phyloP scores from a whole-genome alignment of 257 asterid genomes.

The Plantago elongata region DNA sequence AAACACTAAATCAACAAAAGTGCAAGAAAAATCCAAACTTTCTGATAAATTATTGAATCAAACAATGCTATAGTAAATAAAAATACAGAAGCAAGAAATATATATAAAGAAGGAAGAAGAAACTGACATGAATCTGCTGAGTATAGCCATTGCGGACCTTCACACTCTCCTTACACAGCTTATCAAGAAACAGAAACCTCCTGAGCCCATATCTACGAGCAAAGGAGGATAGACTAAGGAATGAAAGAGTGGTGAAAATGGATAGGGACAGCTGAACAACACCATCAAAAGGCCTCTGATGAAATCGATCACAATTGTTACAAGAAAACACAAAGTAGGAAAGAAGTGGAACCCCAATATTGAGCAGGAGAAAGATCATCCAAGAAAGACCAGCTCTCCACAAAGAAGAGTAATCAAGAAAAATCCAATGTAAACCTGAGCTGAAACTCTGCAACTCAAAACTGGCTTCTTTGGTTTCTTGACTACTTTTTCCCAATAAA shows the following conservation, averaged over 20 bases:
- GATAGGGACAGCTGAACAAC: constrained; percentile 71
- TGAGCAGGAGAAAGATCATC: constrained; percentile 67
- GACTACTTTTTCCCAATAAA: constrained; percentile 15
- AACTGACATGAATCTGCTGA: constrained; percentile 59
- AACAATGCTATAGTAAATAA: too few relatives aligned
- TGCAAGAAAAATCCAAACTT: too few relatives aligned
- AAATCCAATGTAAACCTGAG: constrained; percentile 66
- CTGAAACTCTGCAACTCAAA: constrained; percentile 44
- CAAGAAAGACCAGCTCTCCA: constrained; percentile 79
- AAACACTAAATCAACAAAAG: too few relatives aligned
- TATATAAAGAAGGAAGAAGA: too few relatives aligned
- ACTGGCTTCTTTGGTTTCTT: constrained; percentile 25
- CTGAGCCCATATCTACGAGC: constrained; percentile 70
- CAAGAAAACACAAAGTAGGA: constrained; percentile 70
- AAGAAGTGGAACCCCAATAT: constrained; percentile 61
- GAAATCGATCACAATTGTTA: constrained; percentile 50
- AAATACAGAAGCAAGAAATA: too few relatives aligned
- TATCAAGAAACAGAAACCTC: constrained; percentile 73
- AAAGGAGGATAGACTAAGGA: constrained; percentile 59
- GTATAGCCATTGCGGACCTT: constrained; percentile 66
- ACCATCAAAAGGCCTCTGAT: constrained; percentile 57
- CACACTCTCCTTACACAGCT: constrained; percentile 56
- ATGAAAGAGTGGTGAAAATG: constrained; percentile 55
- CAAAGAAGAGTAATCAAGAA: constrained; percentile 60
- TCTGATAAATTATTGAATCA: too few relatives aligned